Percentiles rank a stretch among this genome's conserved stretches.
phyloP scores from a whole-genome alignment of 139 green algal genomes.

The Parachlorella kessleri region DNA sequence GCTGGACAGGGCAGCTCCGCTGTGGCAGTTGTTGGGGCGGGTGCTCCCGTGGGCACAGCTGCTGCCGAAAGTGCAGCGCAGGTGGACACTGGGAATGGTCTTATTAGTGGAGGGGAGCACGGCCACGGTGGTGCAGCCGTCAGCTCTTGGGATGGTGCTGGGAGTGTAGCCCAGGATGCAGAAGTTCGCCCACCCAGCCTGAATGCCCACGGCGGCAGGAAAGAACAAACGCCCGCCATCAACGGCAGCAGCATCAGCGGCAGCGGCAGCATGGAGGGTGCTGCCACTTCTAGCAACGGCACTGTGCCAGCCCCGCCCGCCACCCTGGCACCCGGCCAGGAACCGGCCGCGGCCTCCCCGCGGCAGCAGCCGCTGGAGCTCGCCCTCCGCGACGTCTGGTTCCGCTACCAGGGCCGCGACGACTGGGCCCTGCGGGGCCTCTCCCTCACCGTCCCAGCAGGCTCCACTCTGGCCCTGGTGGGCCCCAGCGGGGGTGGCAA shows the following conservation, averaged over 20 bases:
- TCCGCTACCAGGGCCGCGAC: constrained; percentile 66
- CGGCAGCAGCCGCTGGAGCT: constrained; percentile 27
- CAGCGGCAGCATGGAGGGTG: background rate
- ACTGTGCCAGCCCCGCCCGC: no score
- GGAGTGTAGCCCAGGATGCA: background rate
- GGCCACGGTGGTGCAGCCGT: background rate
- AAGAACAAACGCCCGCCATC: background rate
- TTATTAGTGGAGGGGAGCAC: no score
- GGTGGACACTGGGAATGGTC: no score
- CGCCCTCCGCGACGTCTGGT: constrained; percentile 71
- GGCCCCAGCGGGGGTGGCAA: constrained; percentile 84
- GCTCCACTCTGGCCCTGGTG: constrained; percentile 80
- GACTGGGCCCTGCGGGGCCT: constrained; percentile 63
- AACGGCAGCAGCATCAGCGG: background rate
- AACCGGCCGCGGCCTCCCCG: background rate
- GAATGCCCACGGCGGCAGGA: no score
- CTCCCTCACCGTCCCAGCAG: constrained; percentile 62
- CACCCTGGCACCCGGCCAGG: no score
- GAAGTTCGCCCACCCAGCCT: background rate
- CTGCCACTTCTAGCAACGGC: background rate
- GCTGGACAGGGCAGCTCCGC: no score
- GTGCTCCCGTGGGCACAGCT: background rate
- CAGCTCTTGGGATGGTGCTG: background rate
- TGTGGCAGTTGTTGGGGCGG: background rate
- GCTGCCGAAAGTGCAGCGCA: background rate